Base-by-base conservation (phyloP, 257 asterid genomes). In the Phtheirospermum japonicum region DNA sequence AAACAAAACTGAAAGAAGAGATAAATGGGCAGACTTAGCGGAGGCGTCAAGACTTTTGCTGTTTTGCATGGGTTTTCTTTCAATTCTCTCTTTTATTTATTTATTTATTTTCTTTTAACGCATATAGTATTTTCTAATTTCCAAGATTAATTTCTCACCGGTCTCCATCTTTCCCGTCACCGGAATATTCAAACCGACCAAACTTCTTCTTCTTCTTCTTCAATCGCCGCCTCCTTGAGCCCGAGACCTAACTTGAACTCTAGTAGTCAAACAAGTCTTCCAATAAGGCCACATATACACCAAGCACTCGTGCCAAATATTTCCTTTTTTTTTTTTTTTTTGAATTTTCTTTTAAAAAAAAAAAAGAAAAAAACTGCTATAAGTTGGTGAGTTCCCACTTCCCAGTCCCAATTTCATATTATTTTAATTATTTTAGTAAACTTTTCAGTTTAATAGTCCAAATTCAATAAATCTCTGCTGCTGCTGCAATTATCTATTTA, bases 321-420 rank as follows among this genome's bases (percentile, higher is more conserved):
- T 43, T 63, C 17, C 14, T 63, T 23, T 71, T 71, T 61, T 30
- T 7, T 43, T 64, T 71, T 8, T 61, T 30, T 11, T n/a, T 43
- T n/a, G n/a, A n/a, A n/a, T n/a, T n/a, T n/a, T n/a, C n/a, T n/a
- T n/a, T n/a, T 12, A 36, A 37, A 37, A 37, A 37, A n/a, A n/a
- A n/a, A n/a, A 11, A 10, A 8, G 1, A 40, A 11, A 40, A 40
- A 40, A 14, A 40, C 66, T 64, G 69, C 23, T 62, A 13, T 32
- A 17, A 68, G 63, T 65, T 31, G 75, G 80, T 66, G 53, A 52
- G 65, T 48, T 71, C 69, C 67, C 75, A 43, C 73, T 68, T 68
- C 77, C 68, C 59, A 9, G 63, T 53, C 69, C 32, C 66, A 28
- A 20, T 26, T 40, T 26, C 12, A 23, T 55, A 46, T 31, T 19